Base-by-base conservation (phyloP, 2,329 filamentous ascomycete genomes). In the Pestalotiopsis fici region DNA sequence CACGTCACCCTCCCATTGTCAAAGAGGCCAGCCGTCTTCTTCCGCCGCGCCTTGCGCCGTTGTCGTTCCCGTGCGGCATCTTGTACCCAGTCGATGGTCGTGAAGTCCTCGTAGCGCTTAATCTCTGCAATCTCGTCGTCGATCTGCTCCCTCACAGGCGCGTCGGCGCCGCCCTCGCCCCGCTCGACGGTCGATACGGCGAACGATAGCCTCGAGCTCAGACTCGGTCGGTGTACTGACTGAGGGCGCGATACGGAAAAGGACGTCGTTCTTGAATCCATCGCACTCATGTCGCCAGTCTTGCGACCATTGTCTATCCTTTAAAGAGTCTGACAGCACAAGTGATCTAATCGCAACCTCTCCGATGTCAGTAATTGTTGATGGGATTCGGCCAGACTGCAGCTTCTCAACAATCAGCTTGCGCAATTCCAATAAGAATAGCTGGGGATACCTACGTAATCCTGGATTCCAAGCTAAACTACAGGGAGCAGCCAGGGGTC, bases 41-140 rank as follows among this genome's bases (percentile, higher is more conserved):
- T 91, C 74, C 93, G 88, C 72, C 92, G 87, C 60, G 92, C 87
- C 74, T 93, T 93, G 69, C 95, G 90, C 66, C 95, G 89, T 59
- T 93, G 84, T 78, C 97, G 93, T 79, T 98, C 96, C 71, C 95
- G 91, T 39, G 94, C 92, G 12, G 95, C 95, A 87, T 99, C 96
- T 79, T 99, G 95, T 0, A 99, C 95, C 96, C 96, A 99, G 81
- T 99, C 96, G 87, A 96, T 96, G 0, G 96, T 99, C 5, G 95
- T 97, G 78, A 99, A 99, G 81, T 99, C 96, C 87, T 97, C 96
- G 82, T 99, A 99, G 82, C 95, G 89, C 83, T 98, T 98, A 78
- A 99, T 98, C 83, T 98, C 92, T 28, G 93, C 95, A 77, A 99
- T 97, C 82, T 99, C 96, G 77, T 98, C 95, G 69, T 94, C 92